Percentiles rank a stretch among this genome's conserved stretches.
These are phyloP conservation scores for Dentiscutata heterogama DNA, from an alignment of 371 early-diverging fungal genomes.

Conservation along the genomic window DNA sequence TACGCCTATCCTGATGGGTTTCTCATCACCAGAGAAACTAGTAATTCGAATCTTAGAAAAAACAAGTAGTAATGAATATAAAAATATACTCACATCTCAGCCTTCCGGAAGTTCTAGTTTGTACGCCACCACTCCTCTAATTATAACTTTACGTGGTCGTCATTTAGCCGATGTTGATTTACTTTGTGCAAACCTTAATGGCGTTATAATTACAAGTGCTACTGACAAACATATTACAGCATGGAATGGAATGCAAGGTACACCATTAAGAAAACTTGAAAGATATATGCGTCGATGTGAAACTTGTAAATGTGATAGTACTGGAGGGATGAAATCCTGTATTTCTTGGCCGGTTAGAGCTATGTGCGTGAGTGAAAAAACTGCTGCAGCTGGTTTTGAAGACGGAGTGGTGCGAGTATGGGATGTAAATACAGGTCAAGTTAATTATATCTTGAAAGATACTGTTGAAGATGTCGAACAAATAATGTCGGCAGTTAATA, in stretches of 20 bases:
- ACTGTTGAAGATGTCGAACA: conserved; percentile 44
- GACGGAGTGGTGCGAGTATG: conserved; percentile 45
- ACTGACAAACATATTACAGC: conserved; percentile 41
- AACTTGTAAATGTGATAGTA: conserved; percentile 38
- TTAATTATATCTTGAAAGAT: conserved; percentile 38
- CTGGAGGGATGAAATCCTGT: conserved; percentile 39
- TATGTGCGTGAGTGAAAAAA: conserved; percentile 35
- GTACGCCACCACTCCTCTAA: neutral
- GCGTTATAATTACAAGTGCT: conserved; percentile 27
- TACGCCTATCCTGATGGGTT: neutral
- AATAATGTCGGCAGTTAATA: neutral
- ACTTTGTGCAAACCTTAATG: conserved; percentile 33
- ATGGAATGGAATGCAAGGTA: conserved; percentile 38
- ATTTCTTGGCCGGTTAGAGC: conserved; percentile 45
- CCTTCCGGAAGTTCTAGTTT: neutral
- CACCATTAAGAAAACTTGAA: conserved; percentile 30
- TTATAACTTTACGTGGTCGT: conserved; percentile 39
- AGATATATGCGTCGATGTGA: conserved; percentile 40
- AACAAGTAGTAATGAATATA: neutral
- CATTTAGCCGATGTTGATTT: conserved; percentile 41
- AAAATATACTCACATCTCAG: neutral
- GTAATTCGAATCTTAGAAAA: no score
- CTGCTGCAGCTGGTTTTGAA: conserved; percentile 44
- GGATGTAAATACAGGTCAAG: conserved; percentile 42
- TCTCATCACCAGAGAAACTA: neutral